Evolutionary conservation across 2,329 filamentous ascomycete species (phyloP).

Genomic region (Verticillium alfalfae): DNA sequence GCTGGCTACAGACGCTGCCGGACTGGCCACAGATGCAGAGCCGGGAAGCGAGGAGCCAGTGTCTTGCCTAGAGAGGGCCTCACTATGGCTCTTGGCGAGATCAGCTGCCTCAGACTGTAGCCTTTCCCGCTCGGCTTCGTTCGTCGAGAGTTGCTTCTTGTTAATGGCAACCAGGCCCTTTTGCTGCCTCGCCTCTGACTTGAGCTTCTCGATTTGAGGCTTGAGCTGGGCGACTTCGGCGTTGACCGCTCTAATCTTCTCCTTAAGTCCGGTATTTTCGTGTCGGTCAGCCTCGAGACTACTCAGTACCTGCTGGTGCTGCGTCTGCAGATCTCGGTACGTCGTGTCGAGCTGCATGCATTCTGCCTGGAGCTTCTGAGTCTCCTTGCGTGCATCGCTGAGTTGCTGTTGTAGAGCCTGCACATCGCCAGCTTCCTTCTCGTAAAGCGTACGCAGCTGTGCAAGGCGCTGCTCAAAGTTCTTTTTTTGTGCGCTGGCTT

Average conservation of each 20-base stretch:
- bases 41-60: conserved; percentile 42
- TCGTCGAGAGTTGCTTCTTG: conserved; percentile 92
- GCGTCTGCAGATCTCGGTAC: conserved; percentile 73
- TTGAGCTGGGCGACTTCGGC: conserved; percentile 77
- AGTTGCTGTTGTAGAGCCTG: conserved; percentile 81
- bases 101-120: conserved; percentile 74
- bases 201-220: conserved; percentile 88
- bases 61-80: conserved; percentile 50
- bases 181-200: conserved; percentile 86
- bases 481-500: conserved; percentile 79
- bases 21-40: conserved; percentile 57
- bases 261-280: conserved; percentile 81
- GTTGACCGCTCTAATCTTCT: conserved; percentile 80
- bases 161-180: conserved; percentile 97
- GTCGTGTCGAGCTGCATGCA: conserved; percentile 76
- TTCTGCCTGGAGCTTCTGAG: conserved; percentile 77
- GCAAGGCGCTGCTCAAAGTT: conserved; percentile 86
- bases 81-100: conserved; percentile 56
- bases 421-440: conserved; percentile 86
- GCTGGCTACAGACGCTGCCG: conserved; percentile 61
- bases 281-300: conserved; percentile 81
- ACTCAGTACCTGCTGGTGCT: conserved; percentile 70
- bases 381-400: conserved; percentile 69
- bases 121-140: conserved; percentile 83
- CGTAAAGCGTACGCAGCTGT: conserved; percentile 82